phyloP scores from a whole-genome alignment of 495 filamentous ascomycete species.

The Penicillium waksmanii region DNA sequence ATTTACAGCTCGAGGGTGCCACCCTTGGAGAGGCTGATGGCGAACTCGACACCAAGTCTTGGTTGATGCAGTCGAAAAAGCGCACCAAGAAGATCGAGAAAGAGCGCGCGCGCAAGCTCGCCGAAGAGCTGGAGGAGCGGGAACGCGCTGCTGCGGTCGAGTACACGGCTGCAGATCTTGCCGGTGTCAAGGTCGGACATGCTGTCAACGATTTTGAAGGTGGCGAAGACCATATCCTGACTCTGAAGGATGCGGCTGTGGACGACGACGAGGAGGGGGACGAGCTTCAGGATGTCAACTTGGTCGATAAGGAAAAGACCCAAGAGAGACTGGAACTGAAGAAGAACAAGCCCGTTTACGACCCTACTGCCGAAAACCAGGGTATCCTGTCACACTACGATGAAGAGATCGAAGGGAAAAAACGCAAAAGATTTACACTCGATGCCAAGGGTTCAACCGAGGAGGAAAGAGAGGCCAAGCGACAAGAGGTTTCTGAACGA shows the following conservation, averaged over 20 bases:
- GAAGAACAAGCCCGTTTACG: constrained; percentile 89
- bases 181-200: constrained; percentile 90
- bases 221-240: constrained; percentile 79
- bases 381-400: constrained; percentile 87
- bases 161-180: constrained; percentile 82
- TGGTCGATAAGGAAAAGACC: constrained; percentile 78
- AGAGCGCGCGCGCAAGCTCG: constrained; percentile 68
- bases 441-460: constrained; percentile 71
- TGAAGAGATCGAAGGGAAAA: constrained; percentile 92
- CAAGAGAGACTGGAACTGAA: constrained; percentile 80
- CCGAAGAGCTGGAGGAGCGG: constrained; percentile 73
- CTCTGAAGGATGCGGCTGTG: constrained; percentile 86
- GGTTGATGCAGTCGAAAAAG: constrained; percentile 88
- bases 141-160: constrained; percentile 52
- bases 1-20: constrained; percentile 73
- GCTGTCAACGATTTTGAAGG: constrained; percentile 76
- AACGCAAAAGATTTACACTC: constrained; percentile 84
- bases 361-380: constrained; percentile 71
- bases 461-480: constrained; percentile 65
- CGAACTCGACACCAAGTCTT: constrained; percentile 75
- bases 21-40: constrained; percentile 72
- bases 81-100: constrained; percentile 86
- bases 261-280: constrained; percentile 89
- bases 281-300: constrained; percentile 81
- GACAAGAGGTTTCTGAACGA: constrained; percentile 58